These are phyloP conservation scores for Dissophora ornata DNA, from an alignment of 192 early-diverging fungal genomes.

Conservation along the genomic window DNA sequence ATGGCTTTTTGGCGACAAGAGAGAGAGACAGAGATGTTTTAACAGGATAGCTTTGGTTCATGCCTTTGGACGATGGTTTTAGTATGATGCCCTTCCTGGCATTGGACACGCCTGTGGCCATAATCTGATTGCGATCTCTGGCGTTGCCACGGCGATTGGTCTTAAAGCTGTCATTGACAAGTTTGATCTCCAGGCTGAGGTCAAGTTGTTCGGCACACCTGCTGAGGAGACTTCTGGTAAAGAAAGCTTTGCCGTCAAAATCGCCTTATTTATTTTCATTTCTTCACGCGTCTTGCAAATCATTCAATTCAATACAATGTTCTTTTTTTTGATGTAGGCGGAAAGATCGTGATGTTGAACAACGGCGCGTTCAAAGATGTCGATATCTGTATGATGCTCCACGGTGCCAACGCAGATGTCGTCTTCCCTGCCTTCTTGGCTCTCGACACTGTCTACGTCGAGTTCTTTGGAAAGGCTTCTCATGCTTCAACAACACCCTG, in stretches of 20 bases:
- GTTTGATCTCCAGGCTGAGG: constrained; percentile 62
- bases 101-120: constrained; percentile 79
- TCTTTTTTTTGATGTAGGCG: constrained; percentile 58
- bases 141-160: constrained; percentile 71
- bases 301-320: no score
- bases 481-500: constrained; percentile 73
- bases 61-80: no score
- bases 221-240: constrained; percentile 66
- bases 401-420: constrained; percentile 69
- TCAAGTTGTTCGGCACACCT: constrained; percentile 84
- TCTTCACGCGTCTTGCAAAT: no score
- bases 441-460: constrained; percentile 60
- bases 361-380: constrained; percentile 75
- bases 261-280: no score
- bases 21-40: no score
- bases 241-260: neutral
- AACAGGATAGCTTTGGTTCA: no score
- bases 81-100: constrained; percentile 75
- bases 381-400: constrained; percentile 86
- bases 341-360: constrained; percentile 79
- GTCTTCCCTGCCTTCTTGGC: constrained; percentile 62
- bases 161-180: constrained; percentile 54
- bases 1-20: no score
- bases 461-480: constrained; percentile 78
- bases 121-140: constrained; percentile 78